These are phyloP conservation scores for Setaria italica DNA, from an alignment of 202 grass and related monocot species.

Conservation along the genomic window DNA sequence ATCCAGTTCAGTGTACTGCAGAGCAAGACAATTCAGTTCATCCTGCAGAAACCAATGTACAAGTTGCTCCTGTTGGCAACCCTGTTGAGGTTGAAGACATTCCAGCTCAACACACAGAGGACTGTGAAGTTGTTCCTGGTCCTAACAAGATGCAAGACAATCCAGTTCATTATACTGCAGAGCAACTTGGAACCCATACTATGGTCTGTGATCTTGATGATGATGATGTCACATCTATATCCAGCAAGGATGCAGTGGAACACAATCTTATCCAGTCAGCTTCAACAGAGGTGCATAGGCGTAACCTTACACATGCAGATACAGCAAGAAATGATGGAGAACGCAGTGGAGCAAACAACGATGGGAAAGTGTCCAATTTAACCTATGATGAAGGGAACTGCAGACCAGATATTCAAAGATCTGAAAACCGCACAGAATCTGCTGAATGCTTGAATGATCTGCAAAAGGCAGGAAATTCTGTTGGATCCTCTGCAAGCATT, in stretches of 20 bases:
- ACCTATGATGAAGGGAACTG: slow-evolving; percentile 19
- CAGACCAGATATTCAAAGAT: slow-evolving; percentile 45
- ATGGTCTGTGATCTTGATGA: slow-evolving; percentile 35
- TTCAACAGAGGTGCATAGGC: slow-evolving; percentile 35
- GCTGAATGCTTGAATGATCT: slow-evolving; percentile 42
- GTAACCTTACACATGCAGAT: slow-evolving; percentile 33
- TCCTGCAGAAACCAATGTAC: slow-evolving; percentile 33
- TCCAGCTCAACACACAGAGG: slow-evolving; percentile 29
- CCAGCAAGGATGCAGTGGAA: slow-evolving; percentile 40
- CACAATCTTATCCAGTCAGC: slow-evolving; percentile 46
- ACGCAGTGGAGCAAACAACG: slow-evolving; percentile 34
- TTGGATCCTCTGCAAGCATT: slow-evolving; percentile 30
- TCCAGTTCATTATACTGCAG: slow-evolving; percentile 39
- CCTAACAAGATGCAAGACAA: slow-evolving; percentile 50
- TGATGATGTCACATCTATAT: slow-evolving; percentile 50
- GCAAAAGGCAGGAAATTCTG: slow-evolving; percentile 38
- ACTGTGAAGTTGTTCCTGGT: slow-evolving; percentile 34
- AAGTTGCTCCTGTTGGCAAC: slow-evolving; percentile 43
- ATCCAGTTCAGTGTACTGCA: slow-evolving; percentile 40
- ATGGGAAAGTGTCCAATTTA: slow-evolving; percentile 23
- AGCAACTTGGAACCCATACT: slow-evolving; percentile 40
- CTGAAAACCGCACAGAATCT: slow-evolving; percentile 35
- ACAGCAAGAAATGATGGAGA: slow-evolving; percentile 34
- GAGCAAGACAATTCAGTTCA: background rate
- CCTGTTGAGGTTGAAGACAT: slow-evolving; percentile 35